phyloP scores from a whole-genome alignment of 1,284 basidiomycete genomes.

The Flammula alnicola region DNA sequence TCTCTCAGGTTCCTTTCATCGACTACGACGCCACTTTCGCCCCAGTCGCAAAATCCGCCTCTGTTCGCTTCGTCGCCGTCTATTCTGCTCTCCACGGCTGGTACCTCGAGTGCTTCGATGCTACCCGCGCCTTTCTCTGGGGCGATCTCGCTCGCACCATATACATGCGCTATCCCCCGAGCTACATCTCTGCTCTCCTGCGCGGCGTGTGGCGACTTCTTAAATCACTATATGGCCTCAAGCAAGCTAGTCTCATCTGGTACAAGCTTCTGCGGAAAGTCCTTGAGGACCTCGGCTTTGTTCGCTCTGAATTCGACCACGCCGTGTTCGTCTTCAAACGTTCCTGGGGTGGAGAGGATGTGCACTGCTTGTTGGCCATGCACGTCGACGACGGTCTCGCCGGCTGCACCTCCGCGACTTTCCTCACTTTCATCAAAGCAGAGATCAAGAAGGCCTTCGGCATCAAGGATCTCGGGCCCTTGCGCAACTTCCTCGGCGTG shows the following conservation, averaged over 20 bases:
- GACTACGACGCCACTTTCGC: conserved; percentile 42
- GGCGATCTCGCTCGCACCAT: conserved; percentile 9
- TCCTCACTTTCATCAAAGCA: conserved; percentile 11
- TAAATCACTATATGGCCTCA: conserved; percentile 27
- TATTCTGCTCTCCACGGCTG: conserved; percentile 7
- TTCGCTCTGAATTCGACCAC: conserved; percentile 7
- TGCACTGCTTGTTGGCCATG: conserved; percentile 15
- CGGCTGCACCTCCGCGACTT: neutral
- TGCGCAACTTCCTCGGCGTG: conserved; percentile 10
- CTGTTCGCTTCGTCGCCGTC: conserved; percentile 34
- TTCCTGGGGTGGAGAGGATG: neutral
- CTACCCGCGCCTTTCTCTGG: conserved; percentile 17
- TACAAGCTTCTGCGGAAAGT: conserved; percentile 20
- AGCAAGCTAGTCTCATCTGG: conserved; percentile 28
- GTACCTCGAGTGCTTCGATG: conserved; percentile 18
- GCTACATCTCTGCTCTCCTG: neutral
- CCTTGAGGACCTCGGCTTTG: conserved; percentile 9
- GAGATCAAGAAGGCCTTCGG: conserved; percentile 17
- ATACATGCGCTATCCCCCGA: conserved; percentile 10
- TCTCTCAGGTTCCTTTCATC: conserved; percentile 30
- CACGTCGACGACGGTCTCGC: conserved; percentile 16
- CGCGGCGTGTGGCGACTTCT: conserved; percentile 11
- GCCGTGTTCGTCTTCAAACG: conserved; percentile 9
- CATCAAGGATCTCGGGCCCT: conserved; percentile 15
- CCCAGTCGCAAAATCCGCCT: conserved; percentile 33